Percentiles rank a stretch among this genome's conserved stretches.
Conservation (phyloP, 805 yeast species). For the Ogataea haglerorum region DNA sequence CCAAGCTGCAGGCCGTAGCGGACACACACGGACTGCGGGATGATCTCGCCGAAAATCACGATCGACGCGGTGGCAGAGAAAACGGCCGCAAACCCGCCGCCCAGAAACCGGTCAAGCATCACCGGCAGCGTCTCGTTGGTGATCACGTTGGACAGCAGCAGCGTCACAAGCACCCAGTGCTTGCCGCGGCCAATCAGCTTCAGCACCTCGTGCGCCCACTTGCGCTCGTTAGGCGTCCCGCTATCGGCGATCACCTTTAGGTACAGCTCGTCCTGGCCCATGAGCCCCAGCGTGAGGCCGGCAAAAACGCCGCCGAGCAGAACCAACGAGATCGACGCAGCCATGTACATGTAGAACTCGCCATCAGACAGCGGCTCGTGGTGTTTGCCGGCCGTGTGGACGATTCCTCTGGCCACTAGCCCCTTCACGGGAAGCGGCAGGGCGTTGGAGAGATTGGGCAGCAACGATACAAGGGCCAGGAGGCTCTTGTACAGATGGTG, state of each 20-base stretch:
- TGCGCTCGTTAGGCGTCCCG: constrained; percentile 72
- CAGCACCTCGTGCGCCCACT: constrained; percentile 69
- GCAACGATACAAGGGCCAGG: constrained; percentile 20
- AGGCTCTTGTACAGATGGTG: constrained; percentile 13
- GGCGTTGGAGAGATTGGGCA: constrained; percentile 25
- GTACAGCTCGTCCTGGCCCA: constrained; percentile 98
- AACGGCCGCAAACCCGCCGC: constrained; percentile 98
- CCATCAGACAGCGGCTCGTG: constrained; percentile 26
- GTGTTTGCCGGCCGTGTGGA: constrained; percentile 8
- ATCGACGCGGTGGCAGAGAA: constrained; percentile 89
- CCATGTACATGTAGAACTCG: constrained; percentile 45
- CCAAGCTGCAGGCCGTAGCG: constrained; percentile 91
- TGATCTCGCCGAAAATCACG: constrained; percentile 93
- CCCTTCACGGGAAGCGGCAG: constrained; percentile 21
- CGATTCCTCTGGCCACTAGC: constrained; percentile 7
- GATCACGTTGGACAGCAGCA: constrained; percentile 80
- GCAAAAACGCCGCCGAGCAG: constrained; percentile 88
- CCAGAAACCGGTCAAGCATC: constrained; percentile 85
- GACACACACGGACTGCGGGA: constrained; percentile 92
- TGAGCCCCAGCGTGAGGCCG: constrained; percentile 87
- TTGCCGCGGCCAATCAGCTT: constrained; percentile 74
- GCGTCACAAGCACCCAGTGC: constrained; percentile 94
- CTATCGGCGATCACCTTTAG: constrained; percentile 83
- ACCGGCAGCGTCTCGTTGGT: constrained; percentile 95
- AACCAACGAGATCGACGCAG: constrained; percentile 58